Conservation (phyloP, 1,139 yeast genomes). For the Protomyces lactucae-debilis region DNA sequence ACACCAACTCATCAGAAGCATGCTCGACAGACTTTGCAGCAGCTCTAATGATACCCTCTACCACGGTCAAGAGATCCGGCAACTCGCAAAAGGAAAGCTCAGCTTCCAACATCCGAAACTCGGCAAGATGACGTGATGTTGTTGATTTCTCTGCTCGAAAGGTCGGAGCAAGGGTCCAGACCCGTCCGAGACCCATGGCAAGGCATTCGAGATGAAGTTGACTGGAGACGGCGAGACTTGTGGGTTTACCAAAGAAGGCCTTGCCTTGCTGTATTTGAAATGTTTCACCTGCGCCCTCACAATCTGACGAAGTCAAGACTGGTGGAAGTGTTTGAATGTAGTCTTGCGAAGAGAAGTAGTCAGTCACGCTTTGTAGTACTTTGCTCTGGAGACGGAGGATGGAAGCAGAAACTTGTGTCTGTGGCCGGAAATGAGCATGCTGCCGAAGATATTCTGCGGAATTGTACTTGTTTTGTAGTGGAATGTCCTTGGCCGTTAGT, state of each 20-base stretch:
- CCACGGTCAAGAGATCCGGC: conserved; percentile 56
- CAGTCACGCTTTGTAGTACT: conserved; percentile 52
- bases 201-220: conserved; percentile 85
- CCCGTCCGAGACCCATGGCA: conserved; percentile 68
- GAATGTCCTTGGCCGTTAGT: conserved; percentile 52
- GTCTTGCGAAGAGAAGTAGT: conserved; percentile 51
- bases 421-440: conserved; percentile 66
- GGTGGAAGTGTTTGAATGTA: conserved; percentile 82
- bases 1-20: conserved; percentile 28
- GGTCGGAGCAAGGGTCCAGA: conserved; percentile 87
- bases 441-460: conserved; percentile 59
- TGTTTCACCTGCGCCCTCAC: conserved; percentile 97
- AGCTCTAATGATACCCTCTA: conserved; percentile 63
- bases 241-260: conserved; percentile 58
- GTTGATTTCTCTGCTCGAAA: conserved; percentile 91
- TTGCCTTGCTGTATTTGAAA: conserved; percentile 48
- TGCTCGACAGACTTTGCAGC: conserved; percentile 39
- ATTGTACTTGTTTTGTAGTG: conserved; percentile 76
- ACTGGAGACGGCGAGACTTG: conserved; percentile 81
- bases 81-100: conserved; percentile 69
- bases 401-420: conserved; percentile 61
- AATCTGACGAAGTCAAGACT: conserved; percentile 77
- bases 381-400: conserved; percentile 67
- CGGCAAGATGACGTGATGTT: conserved; percentile 85
- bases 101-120: conserved; percentile 97